Conservation (phyloP, 1,139 yeast species). For the Saccharomycopsis hybrid region DNA sequence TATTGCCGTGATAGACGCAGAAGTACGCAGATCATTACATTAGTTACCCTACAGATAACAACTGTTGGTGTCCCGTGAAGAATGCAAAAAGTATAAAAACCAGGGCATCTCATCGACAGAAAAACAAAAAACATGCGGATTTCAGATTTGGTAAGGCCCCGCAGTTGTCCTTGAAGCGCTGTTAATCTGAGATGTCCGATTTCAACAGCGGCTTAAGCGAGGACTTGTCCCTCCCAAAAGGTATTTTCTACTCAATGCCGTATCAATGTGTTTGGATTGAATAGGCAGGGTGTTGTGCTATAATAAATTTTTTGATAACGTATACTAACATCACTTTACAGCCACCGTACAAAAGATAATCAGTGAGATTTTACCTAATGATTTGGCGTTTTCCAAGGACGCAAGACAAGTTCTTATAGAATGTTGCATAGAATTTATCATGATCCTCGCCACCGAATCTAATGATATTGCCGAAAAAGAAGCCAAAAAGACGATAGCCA, state of each 20-base stretch:
- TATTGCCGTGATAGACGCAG: too few relatives aligned
- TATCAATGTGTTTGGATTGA: not conserved
- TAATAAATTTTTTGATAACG: too few relatives aligned
- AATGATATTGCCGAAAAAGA: conserved; percentile 97
- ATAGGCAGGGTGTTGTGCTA: too few relatives aligned
- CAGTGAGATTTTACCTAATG: conserved; percentile 81
- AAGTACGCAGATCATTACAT: too few relatives aligned
- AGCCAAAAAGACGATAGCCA: conserved; percentile 91
- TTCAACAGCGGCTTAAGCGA: conserved; percentile 23
- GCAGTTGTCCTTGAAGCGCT: not conserved
- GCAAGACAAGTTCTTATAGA: conserved; percentile 94
- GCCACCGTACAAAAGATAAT: conserved; percentile 96
- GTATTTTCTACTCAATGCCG: conserved; percentile 21
- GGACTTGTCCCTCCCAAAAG: conserved; percentile 31
- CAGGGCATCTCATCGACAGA: conserved; percentile 3
- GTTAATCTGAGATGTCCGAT: conserved; percentile 15
- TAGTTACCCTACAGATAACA: too few relatives aligned
- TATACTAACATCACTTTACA: conserved; percentile 25
- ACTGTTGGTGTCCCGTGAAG: too few relatives aligned
- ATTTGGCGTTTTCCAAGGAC: conserved; percentile 82
- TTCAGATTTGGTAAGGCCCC: not conserved
- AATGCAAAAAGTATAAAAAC: not conserved
- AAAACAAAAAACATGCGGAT: not conserved
- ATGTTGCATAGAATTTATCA: conserved; percentile 92
- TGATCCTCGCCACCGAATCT: conserved; percentile 89